Base-by-base conservation (phyloP, 352 stramenopile genomes). In the Phytophthora quininea region DNA sequence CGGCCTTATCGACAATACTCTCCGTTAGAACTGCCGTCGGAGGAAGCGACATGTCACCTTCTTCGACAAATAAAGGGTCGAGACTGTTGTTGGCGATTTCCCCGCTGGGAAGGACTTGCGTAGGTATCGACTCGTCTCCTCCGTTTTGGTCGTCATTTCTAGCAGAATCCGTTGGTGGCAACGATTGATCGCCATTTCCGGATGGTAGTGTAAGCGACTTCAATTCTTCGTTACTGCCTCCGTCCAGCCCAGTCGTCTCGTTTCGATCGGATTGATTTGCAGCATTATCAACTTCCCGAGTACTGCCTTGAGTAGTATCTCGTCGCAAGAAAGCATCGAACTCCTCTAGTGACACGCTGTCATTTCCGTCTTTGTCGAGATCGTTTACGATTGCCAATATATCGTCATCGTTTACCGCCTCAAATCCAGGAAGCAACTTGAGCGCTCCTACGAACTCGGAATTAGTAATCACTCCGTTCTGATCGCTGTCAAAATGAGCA, bases 331-430 rank as follows among this genome's bases (percentile, higher is more conserved):
- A 79, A 0, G 66, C 49, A 6, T 72, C 38, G 52, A 93, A 91
- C 38, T 93, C 82, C n/a, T 76, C 54, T 37, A 89, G 55, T 3
- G 80, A 86, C 24, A 95, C 81, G 19, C 48, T 76, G 10, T 80
- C 82, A 27, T 75, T 86, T 29, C 31, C 58, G 61, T 92, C 80
- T 12, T 76, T 76, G 32, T 95, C 84, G 11, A 95, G 59, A 1
- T 71, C 56, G 31, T 71, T 63, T 11, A 90, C 78, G 30, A 90
- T 62, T 7, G 48, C 38, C 1, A 58, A 35, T 0, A 81, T 73
- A 3, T 89, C 81, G 29, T 72, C 67, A 7, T 80, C 71, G 9
- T 40, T 43, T 6, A 82, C 61, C 1, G 52, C 53, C 9, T 83
- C 71, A 65, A 88, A 88, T 0, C 74, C 76, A 11, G 64, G 62